Evolutionary conservation across 2,329 filamentous ascomycete genomes (phyloP).

Genomic region (Colletotrichum salicis): DNA sequence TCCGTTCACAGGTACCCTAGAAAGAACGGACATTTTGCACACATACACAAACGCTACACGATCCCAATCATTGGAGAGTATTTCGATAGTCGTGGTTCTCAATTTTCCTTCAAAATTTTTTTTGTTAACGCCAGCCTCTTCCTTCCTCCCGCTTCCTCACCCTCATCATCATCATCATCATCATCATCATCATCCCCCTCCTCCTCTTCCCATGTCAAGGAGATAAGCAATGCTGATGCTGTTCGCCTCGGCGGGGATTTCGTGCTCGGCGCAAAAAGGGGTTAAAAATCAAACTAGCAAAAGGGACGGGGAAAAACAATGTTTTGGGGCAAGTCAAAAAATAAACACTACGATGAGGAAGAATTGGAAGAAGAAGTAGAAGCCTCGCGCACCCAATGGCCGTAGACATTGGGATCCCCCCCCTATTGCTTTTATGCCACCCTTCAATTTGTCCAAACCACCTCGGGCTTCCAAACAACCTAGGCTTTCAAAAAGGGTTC

Average conservation of each 20-base stretch:
- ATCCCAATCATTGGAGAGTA: too few relatives aligned
- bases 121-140: constrained; percentile 13
- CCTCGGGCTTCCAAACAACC: not conserved
- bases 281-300: not conserved
- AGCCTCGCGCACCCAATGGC: not conserved
- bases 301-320: not conserved
- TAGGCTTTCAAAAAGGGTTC: not conserved
- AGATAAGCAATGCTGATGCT: constrained; percentile 35
- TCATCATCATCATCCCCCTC: not conserved
- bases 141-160: not conserved
- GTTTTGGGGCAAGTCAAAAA: not conserved
- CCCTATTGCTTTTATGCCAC: not conserved
- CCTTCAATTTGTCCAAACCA: not conserved
- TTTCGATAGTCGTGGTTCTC: not conserved
- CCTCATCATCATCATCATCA: not conserved
- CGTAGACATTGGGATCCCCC: not conserved
- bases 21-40: too few relatives aligned
- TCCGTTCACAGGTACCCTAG: too few relatives aligned
- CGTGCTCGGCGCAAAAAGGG: constrained; percentile 9
- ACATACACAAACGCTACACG: too few relatives aligned
- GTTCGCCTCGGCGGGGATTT: constrained; percentile 12
- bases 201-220: not conserved
- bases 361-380: not conserved
- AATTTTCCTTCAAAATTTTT: constrained; percentile 11
- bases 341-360: not conserved